phyloP scores from a whole-genome alignment of 495 filamentous ascomycete genomes.

The Penicillium verhagenii region DNA sequence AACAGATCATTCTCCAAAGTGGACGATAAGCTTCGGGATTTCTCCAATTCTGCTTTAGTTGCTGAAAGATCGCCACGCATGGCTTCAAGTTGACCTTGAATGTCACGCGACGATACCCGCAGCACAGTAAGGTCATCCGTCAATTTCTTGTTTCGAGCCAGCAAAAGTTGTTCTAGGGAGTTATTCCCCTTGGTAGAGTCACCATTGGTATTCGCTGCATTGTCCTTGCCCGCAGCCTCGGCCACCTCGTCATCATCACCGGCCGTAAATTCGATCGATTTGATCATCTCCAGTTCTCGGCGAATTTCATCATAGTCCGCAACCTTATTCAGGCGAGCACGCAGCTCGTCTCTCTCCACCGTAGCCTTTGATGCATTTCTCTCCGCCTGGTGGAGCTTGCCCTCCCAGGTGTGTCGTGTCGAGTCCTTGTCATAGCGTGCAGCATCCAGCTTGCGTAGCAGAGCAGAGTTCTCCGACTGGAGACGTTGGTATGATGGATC shows the following conservation, averaged over 20 bases:
- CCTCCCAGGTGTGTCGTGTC: slow-evolving; percentile 68
- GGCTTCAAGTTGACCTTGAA: slow-evolving; percentile 74
- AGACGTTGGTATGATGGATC: slow-evolving; percentile 83
- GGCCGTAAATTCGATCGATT: slow-evolving; percentile 92
- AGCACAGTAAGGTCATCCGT: slow-evolving; percentile 89
- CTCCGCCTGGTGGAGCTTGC: slow-evolving; percentile 56
- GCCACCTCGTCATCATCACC: slow-evolving; percentile 75
- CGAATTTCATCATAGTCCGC: slow-evolving; percentile 95
- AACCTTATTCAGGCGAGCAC: slow-evolving; percentile 80
- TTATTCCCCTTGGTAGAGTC: slow-evolving; percentile 61
- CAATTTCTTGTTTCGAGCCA: slow-evolving; percentile 94
- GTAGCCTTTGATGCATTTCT: slow-evolving; percentile 47
- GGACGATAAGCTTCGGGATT: slow-evolving; percentile 75
- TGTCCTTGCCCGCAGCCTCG: slow-evolving; percentile 26
- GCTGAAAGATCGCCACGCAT: slow-evolving; percentile 81
- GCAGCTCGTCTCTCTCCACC: slow-evolving; percentile 74
- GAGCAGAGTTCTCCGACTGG: slow-evolving; percentile 85
- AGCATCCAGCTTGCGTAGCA: slow-evolving; percentile 83
- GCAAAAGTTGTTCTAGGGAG: slow-evolving; percentile 82
- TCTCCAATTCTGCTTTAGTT: slow-evolving; percentile 84
- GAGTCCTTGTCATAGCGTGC: slow-evolving; percentile 78
- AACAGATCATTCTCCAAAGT: slow-evolving; percentile 92
- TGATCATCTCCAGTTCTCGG: slow-evolving; percentile 91
- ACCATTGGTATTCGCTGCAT: slow-evolving; percentile 46
- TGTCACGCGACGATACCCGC: slow-evolving; percentile 89